These are phyloP conservation scores for Odontarrhena argentea DNA, from an alignment of 345 rosid species.

Conservation along the genomic window DNA sequence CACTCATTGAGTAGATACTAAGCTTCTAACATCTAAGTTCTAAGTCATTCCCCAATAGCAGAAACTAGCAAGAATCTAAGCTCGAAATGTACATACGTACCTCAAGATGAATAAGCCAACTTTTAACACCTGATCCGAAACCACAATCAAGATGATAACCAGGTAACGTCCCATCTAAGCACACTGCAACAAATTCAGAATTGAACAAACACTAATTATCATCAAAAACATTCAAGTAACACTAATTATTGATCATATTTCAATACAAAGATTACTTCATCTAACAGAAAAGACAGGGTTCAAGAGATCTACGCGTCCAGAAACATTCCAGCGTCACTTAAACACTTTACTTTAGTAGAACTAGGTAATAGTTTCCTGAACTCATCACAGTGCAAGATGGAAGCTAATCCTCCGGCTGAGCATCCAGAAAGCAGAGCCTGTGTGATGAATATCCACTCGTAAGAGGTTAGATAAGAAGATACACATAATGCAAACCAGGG, in stretches of 20 bases:
- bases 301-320: slow-evolving; percentile 64
- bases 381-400: slow-evolving; percentile 82
- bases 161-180: slow-evolving; percentile 90
- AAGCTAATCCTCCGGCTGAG: slow-evolving; percentile 92
- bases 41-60: slow-evolving; percentile 13
- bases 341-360: slow-evolving; percentile 76
- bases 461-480: slow-evolving; percentile 15
- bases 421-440: slow-evolving; percentile 97
- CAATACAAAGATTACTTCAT: neutral
- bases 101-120: slow-evolving; percentile 94
- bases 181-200: slow-evolving; percentile 50
- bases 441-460: slow-evolving; percentile 37
- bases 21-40: too few species aligned
- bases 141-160: slow-evolving; percentile 87
- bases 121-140: slow-evolving; percentile 68
- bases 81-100: slow-evolving; percentile 40
- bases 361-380: slow-evolving; percentile 62
- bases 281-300: slow-evolving; percentile 12
- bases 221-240: slow-evolving; percentile 12
- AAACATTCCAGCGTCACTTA: slow-evolving; percentile 94
- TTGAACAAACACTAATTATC: neutral
- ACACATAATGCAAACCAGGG: slow-evolving; percentile 1
- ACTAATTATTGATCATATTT: too few species aligned
- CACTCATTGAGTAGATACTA: neutral
- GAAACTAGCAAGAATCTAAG: neutral